phyloP scores from a whole-genome alignment of 768 basidiomycete species.

The Leccinum subgranulosum region DNA sequence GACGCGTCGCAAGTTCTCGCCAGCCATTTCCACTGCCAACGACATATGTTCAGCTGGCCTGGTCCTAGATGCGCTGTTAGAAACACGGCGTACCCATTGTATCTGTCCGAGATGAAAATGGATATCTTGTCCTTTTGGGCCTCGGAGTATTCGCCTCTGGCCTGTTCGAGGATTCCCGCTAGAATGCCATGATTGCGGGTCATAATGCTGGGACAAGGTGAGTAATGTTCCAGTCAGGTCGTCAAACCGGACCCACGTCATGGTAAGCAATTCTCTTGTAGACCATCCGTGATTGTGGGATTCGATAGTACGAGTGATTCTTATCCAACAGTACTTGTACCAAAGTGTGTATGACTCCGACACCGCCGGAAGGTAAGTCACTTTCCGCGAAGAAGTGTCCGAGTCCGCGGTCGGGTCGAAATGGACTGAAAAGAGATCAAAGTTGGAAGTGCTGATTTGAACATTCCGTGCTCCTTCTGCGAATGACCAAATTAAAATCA shows the following conservation, averaged over 20 bases:
- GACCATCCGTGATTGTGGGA: constrained; percentile 16
- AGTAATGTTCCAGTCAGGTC: background rate
- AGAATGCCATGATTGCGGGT: constrained; percentile 44
- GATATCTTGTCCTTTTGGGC: constrained; percentile 50
- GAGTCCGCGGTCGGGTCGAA: constrained; percentile 22
- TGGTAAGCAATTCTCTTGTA: constrained; percentile 19
- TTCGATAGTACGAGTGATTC: constrained; percentile 20
- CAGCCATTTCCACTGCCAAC: constrained; percentile 39
- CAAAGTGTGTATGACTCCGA: constrained; percentile 35
- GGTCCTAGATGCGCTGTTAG: background rate
- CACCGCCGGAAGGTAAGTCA: constrained; percentile 33
- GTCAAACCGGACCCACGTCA: constrained; percentile 15
- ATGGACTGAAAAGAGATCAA: constrained; percentile 32
- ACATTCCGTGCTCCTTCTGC: constrained; percentile 45
- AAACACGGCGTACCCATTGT: constrained; percentile 30
- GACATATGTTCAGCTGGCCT: background rate
- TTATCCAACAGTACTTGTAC: constrained; percentile 33
- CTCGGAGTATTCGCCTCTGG: constrained; percentile 48
- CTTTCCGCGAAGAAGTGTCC: constrained; percentile 22
- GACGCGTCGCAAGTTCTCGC: constrained; percentile 52
- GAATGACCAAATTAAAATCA: background rate
- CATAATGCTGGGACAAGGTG: constrained; percentile 41
- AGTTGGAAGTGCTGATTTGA: constrained; percentile 43
- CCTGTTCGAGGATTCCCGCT: constrained; percentile 52
- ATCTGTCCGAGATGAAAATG: constrained; percentile 50